Base-by-base conservation (phyloP, 2,329 filamentous ascomycete genomes). In the Colletotrichum viniferum region DNA sequence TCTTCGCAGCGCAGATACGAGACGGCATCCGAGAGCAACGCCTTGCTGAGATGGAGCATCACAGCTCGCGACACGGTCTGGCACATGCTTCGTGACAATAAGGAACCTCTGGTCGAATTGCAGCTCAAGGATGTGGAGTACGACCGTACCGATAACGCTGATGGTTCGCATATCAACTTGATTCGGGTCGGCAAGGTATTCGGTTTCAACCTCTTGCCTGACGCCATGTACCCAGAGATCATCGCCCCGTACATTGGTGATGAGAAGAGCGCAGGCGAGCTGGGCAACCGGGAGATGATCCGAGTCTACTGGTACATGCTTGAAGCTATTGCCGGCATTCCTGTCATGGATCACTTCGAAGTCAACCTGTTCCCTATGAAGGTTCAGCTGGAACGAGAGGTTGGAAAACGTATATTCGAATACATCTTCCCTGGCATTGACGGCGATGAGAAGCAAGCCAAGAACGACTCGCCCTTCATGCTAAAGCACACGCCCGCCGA, bases 271-370 rank as follows among this genome's bases (percentile, higher is more conserved):
- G 80, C 87, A 82, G 78, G 77, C 36, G 89, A 91, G 61, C 84
- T 89, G n/a, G 86, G 88, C 68, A 92, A 94, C 76, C 90, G 90
- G 61, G 95, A 96, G 81, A 98, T 98, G 94, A 90, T 99, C 67
- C 92, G 94, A 38, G 95, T 99, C 14, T 97, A 98, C 82, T 99
- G 97, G 95, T 93, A 98, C 82, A 98, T 98, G 95, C 90, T 99
- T 6, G 97, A 99, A 85, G 96, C 97, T 9, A 98, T 99, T 83
- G 97, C 96, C 48, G 97, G 97, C 64, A 99, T 99, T 77, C 95
- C 96, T 1, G 96, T 99, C 36, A 95, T 99, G 88, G 96, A 98
- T 79, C 94, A 97, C 80, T 99, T 99, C 81, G 96, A 98, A 83
- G 95, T 99, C 71, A 95, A 96, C 71, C 87, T 99, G 24, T 96